Conservation (phyloP, 1,284 basidiomycete genomes). For the Melampsora americana region DNA sequence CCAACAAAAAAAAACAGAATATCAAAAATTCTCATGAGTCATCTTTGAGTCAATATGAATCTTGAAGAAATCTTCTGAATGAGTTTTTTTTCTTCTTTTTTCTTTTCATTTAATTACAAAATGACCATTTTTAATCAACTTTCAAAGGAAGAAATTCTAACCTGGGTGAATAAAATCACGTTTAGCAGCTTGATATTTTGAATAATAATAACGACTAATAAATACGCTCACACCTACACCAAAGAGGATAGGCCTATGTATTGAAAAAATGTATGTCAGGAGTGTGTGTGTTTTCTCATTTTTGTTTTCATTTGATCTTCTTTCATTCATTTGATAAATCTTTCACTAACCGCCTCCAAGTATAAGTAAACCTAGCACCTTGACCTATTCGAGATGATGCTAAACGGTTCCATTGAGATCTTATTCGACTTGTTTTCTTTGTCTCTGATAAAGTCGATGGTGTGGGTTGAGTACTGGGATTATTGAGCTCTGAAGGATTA, state of each 20-base stretch:
- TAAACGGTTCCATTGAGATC: constrained; percentile 28
- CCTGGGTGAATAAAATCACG: constrained; percentile 31
- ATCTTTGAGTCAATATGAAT: neutral
- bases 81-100: too few species aligned
- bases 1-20: neutral
- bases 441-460: neutral
- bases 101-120: too few species aligned
- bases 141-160: neutral
- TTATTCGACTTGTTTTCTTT: neutral
- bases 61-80: neutral
- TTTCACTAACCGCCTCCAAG: constrained; percentile 28
- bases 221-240: constrained; percentile 34
- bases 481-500: neutral
- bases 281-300: neutral
- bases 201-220: constrained; percentile 34
- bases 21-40: neutral
- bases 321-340: neutral
- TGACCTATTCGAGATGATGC: constrained; percentile 23
- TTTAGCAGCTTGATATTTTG: constrained; percentile 34
- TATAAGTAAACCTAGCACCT: constrained; percentile 29
- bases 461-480: neutral
- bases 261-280: too few species aligned
- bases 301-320: too few species aligned
- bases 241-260: constrained; percentile 25
- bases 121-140: too few species aligned